These are phyloP conservation scores for Mucuna pruriens DNA, from an alignment of 306 rosid species.

Conservation along the genomic window DNA sequence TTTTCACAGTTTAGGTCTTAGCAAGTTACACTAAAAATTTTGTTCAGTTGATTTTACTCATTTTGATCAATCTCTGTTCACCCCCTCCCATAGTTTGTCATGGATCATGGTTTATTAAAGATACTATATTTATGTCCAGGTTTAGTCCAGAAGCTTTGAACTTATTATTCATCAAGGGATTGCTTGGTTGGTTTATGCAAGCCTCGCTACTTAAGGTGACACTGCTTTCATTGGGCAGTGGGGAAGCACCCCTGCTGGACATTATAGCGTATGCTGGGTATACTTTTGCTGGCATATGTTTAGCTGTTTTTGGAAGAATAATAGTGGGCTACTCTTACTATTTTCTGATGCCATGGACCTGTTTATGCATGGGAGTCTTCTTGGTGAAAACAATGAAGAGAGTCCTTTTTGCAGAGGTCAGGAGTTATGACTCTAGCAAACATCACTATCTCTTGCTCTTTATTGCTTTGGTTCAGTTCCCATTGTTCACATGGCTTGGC, in stretches of 20 bases:
- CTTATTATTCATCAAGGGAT: slow-evolving; percentile 92
- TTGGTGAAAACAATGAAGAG: slow-evolving; percentile 97
- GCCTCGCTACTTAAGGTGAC: slow-evolving; percentile 71
- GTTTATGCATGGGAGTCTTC: slow-evolving; percentile 92
- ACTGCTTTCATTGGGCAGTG: slow-evolving; percentile 78
- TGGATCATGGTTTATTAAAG: slow-evolving; percentile 21
- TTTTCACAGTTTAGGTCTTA: not conserved
- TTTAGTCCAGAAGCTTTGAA: slow-evolving; percentile 94
- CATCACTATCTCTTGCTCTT: slow-evolving; percentile 95
- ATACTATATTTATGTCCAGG: slow-evolving; percentile 50
- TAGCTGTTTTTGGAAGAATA: slow-evolving; percentile 78
- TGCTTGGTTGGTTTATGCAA: slow-evolving; percentile 95
- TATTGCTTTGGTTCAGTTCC: slow-evolving; percentile 90
- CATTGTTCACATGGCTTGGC: slow-evolving; percentile 94
- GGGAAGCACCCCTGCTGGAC: slow-evolving; percentile 87
- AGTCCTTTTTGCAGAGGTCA: slow-evolving; percentile 89
- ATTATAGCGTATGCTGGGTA: slow-evolving; percentile 89
- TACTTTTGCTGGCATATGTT: slow-evolving; percentile 80
- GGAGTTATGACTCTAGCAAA: slow-evolving; percentile 87
- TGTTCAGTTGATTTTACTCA: not conserved
- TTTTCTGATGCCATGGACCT: slow-evolving; percentile 88
- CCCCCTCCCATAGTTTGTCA: not conserved
- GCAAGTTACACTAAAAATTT: not conserved
- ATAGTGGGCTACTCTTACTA: slow-evolving; percentile 74
- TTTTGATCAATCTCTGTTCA: not conserved